Evolutionary conservation across 78 protist species (phyloP), one percentile per base, ranked within the genome.

Genomic region (Tieghemostelium lacteum): DNA sequence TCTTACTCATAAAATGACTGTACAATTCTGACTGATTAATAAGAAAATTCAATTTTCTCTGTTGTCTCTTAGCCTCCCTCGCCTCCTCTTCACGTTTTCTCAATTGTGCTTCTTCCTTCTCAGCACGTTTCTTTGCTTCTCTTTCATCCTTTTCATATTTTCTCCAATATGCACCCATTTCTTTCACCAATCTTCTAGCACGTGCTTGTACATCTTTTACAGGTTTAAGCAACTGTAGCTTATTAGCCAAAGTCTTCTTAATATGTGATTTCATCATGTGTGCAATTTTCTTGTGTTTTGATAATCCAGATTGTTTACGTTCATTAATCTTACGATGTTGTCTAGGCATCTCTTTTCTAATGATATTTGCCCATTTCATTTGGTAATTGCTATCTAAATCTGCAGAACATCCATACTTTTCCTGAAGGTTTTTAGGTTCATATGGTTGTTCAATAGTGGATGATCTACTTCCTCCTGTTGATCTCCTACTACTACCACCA

Each of bases 21-120:
- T 93, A 97, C 10, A 98, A 75, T 85, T 98, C 99, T 33, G 98
- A 94, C 70, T 98, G 99, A 3, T 96, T 95, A 37, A 98, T 73
- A 40, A 98, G 86, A 67, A 95, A 98, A 72, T 97, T 96, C 10
- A 98, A 75, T 50, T 97, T 96, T 40, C 88, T 76, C 57, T 94
- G 94, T 93, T 98, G 98, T 36, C 99, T 65, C 62, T 70, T 49
- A 20, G 94, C 95, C 77, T 98, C 99, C 10, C 96, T 85, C n/a
- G 63, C 70, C 42, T 96, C 95, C 45, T 92, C 94, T 39, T 75
- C 93, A n/a, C 88, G 49, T 60, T 91, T 88, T 8, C 93, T 24
- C 31, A 55, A 70, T 20, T 60, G 72, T 10, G 80, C 76, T 62
- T 62, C 93, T 54, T 95, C 97, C 65, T 85, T 76, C 61, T 85